Evolutionary conservation across 345 rosid genomes (phyloP).

Genomic region (Cardamine chenopodiifolia): DNA sequence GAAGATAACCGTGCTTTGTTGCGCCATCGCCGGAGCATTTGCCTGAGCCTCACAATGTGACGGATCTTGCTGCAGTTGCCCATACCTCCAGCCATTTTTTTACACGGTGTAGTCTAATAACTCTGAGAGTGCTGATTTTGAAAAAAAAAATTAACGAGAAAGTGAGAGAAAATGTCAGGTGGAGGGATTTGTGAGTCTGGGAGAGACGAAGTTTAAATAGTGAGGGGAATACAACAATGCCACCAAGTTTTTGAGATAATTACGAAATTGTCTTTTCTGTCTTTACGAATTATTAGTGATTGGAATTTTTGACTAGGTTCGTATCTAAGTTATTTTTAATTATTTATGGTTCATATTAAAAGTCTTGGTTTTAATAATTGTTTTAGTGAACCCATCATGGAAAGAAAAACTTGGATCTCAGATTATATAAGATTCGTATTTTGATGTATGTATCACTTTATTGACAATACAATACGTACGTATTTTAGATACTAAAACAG

Average conservation of each 20-base stretch:
- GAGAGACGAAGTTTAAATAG: slow-evolving; percentile 51
- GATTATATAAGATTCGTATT: slow-evolving; percentile 31
- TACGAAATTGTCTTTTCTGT: slow-evolving; percentile 42
- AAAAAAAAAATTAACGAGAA: too few species aligned
- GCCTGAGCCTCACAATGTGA: slow-evolving; percentile 88
- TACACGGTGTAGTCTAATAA: not conserved
- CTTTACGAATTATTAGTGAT: slow-evolving; percentile 21
- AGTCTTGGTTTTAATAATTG: slow-evolving; percentile 24
- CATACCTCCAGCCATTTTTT: slow-evolving; percentile 56
- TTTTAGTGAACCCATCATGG: slow-evolving; percentile 22
- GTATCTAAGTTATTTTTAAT: slow-evolving; percentile 14
- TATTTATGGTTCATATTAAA: slow-evolving; percentile 21
- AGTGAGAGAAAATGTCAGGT: not conserved
- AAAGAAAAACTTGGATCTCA: slow-evolving; percentile 3
- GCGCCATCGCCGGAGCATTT: slow-evolving; percentile 84
- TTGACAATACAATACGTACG: slow-evolving; percentile 12
- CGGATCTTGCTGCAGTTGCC: slow-evolving; percentile 94
- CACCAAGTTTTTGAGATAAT: slow-evolving; percentile 46
- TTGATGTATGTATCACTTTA: slow-evolving; percentile 29
- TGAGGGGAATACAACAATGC: slow-evolving; percentile 19
- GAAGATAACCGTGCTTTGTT: slow-evolving; percentile 83
- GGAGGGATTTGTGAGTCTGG: slow-evolving; percentile 29
- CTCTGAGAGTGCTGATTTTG: not conserved
- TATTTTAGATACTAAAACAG: not conserved
- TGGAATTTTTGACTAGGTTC: not conserved